Evolutionary conservation across 1,284 basidiomycete species (phyloP).

Genomic region (Laetiporus sulphureus): DNA sequence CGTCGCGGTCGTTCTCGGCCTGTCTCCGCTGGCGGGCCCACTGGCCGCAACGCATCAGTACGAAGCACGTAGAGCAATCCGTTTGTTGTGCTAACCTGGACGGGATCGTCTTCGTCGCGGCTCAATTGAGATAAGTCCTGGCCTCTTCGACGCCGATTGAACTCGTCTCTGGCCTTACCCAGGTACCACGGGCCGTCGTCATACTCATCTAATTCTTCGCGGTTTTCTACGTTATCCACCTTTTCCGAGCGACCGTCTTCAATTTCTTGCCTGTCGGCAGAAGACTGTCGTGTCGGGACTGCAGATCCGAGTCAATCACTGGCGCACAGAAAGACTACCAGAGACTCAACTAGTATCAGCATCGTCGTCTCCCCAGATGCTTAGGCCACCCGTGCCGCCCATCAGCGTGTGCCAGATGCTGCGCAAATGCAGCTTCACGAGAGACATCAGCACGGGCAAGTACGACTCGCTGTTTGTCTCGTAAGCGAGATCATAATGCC

Average conservation of each 20-base stretch:
- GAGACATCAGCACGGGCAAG: constrained; percentile 78
- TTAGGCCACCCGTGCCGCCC: constrained; percentile 61
- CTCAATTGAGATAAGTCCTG: constrained; percentile 28
- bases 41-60: constrained; percentile 24
- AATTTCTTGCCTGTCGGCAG: no score
- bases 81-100: no score
- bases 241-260: constrained; percentile 19
- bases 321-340: not conserved
- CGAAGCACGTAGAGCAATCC: constrained; percentile 1
- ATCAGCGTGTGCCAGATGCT: constrained; percentile 78
- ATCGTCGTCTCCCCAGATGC: constrained; percentile 53
- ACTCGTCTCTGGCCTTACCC: constrained; percentile 73
- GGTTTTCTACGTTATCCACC: constrained; percentile 8
- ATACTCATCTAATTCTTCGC: constrained; percentile 15
- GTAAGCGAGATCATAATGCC: constrained; percentile 88
- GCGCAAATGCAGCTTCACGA: constrained; percentile 79
- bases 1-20: constrained; percentile 64
- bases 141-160: constrained; percentile 44
- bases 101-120: constrained; percentile 60
- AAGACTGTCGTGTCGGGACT: not conserved
- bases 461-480: constrained; percentile 87
- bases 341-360: constrained; percentile 28
- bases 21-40: constrained; percentile 72
- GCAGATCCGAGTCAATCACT: not conserved
- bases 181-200: constrained; percentile 59